Evolutionary conservation across 2,329 filamentous ascomycete species (phyloP).

Genomic region (Camptophora hylomeconis): DNA sequence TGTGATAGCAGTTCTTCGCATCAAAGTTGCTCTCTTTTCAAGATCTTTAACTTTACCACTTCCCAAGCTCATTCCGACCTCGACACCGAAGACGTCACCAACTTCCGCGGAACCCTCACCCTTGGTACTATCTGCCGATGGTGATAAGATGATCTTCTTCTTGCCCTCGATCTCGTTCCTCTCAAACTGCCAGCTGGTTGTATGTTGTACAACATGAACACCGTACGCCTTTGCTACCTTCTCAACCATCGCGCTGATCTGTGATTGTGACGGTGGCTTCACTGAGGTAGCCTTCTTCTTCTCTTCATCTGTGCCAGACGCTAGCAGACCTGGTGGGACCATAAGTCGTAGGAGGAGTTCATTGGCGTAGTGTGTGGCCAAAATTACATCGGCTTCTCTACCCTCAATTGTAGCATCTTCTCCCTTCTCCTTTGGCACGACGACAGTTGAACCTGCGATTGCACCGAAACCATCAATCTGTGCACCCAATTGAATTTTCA

Average conservation of each 20-base stretch:
- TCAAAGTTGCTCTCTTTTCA: conserved; percentile 76
- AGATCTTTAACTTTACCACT: conserved; percentile 90
- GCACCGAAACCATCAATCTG: conserved; percentile 96
- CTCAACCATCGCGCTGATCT: conserved; percentile 78
- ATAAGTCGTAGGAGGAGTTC: conserved; percentile 85
- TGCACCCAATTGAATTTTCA: conserved; percentile 98
- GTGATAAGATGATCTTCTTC: conserved; percentile 92
- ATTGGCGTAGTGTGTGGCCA: conserved; percentile 90
- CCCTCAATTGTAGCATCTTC: conserved; percentile 55
- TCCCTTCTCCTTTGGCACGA: conserved; percentile 53
- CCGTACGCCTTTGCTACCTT: conserved; percentile 86
- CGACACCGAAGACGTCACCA: conserved; percentile 93
- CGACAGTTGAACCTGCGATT: conserved; percentile 86
- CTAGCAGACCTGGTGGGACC: conserved; percentile 76
- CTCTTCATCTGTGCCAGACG: conserved; percentile 78
- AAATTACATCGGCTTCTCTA: conserved; percentile 70
- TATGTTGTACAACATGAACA: conserved; percentile 90
- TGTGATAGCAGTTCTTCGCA: conserved; percentile 82
- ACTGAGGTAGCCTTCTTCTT: conserved; percentile 77
- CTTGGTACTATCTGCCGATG: conserved; percentile 70
- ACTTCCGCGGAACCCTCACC: conserved; percentile 81
- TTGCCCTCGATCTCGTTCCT: conserved; percentile 94
- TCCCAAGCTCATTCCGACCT: conserved; percentile 83
- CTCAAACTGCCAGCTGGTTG: conserved; percentile 91
- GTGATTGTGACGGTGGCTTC: conserved; percentile 72